Base-by-base conservation (phyloP, 1,284 basidiomycete species). In the Rhizoctonia solani region DNA sequence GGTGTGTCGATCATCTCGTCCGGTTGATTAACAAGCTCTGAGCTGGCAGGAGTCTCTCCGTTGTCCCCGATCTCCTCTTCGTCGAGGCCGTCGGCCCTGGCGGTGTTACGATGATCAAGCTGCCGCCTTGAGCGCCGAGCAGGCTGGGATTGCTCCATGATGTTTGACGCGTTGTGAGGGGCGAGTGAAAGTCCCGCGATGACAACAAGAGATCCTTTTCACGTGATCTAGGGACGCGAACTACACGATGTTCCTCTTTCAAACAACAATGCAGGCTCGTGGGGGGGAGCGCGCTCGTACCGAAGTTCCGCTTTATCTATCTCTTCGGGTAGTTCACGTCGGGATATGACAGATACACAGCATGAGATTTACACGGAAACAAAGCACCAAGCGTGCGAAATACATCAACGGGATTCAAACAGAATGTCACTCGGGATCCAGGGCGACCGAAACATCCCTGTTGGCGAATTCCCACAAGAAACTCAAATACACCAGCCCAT, bases 1-100 rank as follows among this genome's bases (percentile, higher is more conserved):
- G 55, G 19, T 44, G 55, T 46, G 55, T 59, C 55, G 55, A 59
- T 59, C 55, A 59, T 21, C 41, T 59, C 55, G 32, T 59, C 55
- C 4, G 42, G 25, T 14, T 59, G 39, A 42, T 47, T 41, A 32
- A 46, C 42, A 27, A 41, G 55, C 55, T 59, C 55, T 59, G 55
- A 59, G 55, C 55, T 59, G 55, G 55, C 55, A 59, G 30, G 16
- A 19, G 41, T 34, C 3, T 47, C 41, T 27, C 23, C 42, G 42
- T 59, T 25, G 25, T 25, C 54, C 30, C 21, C 37, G 21, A 13
- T 23, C 19, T 37, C 19, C n/a, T 11, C 41, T 3, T 32, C 42
- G 5, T 47, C 55, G 42, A 27, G 42, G 6, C n/a, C n/a, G 25
- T 59, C 55, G 42, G 41, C 39, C 3, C 29, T n/a, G 23, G 39